These are phyloP conservation scores for Pseudogymnoascus sp. DNA, from an alignment of 2,329 filamentous ascomycete species.

Conservation along the genomic window DNA sequence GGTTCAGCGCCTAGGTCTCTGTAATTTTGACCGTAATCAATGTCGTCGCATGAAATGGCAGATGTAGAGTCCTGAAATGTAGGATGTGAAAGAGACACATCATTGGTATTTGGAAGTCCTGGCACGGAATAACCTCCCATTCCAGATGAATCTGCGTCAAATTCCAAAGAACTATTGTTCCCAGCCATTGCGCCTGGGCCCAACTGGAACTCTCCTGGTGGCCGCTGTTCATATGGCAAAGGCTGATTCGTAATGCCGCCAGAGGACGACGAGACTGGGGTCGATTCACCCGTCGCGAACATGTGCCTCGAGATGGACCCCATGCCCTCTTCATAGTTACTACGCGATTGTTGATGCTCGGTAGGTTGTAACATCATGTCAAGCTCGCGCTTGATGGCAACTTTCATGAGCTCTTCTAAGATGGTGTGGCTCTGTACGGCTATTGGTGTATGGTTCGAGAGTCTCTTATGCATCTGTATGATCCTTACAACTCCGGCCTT, in stretches of 20 bases:
- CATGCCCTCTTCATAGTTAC: not conserved
- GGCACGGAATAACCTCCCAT: not conserved
- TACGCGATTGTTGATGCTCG: not conserved
- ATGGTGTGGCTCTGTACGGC: not conserved
- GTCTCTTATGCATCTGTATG: conserved; percentile 16
- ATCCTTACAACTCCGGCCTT: conserved; percentile 28
- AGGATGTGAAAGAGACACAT: not conserved
- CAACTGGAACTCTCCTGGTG: not conserved
- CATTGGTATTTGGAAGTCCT: not conserved
- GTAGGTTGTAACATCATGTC: not conserved
- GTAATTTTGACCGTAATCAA: not conserved
- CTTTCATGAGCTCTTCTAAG: not conserved
- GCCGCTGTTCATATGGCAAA: not conserved
- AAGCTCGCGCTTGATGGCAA: not conserved
- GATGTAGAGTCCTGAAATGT: not conserved
- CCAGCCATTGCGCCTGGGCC: not conserved
- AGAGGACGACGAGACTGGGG: not conserved
- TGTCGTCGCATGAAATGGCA: not conserved
- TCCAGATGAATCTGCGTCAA: not conserved
- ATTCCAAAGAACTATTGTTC: not conserved
- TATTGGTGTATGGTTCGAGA: not conserved
- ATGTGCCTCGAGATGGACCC: not conserved
- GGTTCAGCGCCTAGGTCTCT: not conserved
- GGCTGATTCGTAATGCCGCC: not conserved
- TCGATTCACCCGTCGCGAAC: not conserved